Base-by-base conservation (phyloP, 805 yeast genomes). In the Millerago galiae region DNA sequence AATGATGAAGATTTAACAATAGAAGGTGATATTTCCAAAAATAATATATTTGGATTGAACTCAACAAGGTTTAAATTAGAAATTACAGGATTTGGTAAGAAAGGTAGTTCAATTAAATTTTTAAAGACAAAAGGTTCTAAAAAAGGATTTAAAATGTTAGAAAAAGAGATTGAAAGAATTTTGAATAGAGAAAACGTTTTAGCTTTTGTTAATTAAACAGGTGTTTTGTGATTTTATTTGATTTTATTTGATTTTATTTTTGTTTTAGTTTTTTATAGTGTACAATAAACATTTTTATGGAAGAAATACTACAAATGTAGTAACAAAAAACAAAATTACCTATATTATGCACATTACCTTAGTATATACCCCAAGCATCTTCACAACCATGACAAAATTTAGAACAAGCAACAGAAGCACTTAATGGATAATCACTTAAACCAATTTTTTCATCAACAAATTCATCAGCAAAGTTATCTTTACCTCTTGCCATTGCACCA, bases 401-500 rank as follows among this genome's bases (percentile, higher is more conserved):
- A 50, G 96, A 85, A 65, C 98, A 93, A 5, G 99, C 98, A 43
- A 93, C 97, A 11, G 97, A 89, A 3, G 99, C 99, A 42, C 95
- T 85, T 48, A 93, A 74, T 40, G 99, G 95, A 63, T 90, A 93
- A 58, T 91, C 89, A 29, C 97, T 88, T 44, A 93, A 81, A 54
- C 97, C 97, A 46, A 93, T 83, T 60, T 91, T 93, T 65, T 93
- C 98, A 62, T 93, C 98, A 35, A 91, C 95, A 59, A 65, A 91
- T 64, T 90, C 98, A 63, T 93, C 99, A 18, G 99, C 99, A 65
- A 93, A 93, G 54, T 81, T 89, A 66, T 93, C 99, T 61, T 83
- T 84, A 59, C 99, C 99, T 64, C 97, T 81, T 16, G 99, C 99
- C 96, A 93, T 93, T 37, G 99, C 96, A 60, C 99, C 99, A 37